Evolutionary conservation across 1,139 yeast species (phyloP), one percentile per base, ranked within the genome.

Genomic region (Debaryomyces robertsiae): DNA sequence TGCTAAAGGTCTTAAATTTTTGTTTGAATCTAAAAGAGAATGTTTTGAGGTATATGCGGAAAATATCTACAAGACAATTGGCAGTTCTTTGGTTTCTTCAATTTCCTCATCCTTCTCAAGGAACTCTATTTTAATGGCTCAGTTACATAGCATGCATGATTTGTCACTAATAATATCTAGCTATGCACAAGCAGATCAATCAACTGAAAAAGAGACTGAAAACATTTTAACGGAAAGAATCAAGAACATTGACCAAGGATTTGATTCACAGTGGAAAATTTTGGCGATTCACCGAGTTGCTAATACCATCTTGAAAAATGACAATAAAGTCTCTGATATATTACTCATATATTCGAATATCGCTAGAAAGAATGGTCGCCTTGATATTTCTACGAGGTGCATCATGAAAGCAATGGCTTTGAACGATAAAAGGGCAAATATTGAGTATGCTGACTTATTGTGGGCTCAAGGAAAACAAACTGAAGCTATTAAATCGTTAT

Each of bases 401-500:
- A 79, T 89, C 22, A 80, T 91, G 60, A 77, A 79, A 42, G 93
- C 95, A 0, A 70, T 82, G 61, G 70, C 74, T 3, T 56, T 75
- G 11, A 57, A 65, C 30, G 68, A 73, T 28, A 69, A 70, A 24
- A 69, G 73, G 17, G 89, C 94, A 1, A 83, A 81, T 45, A 69
- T 85, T 30, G 96, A 90, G 57, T 86, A 87, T 59, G 88, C 98
- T 0, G 82, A 87, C 44, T 71, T 94, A 6, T 62, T 90, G 37
- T 93, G 98, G 98, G 84, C 82, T 1, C 90, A 88, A 57, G 96
- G 95, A 1, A 94, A 89, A 47, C 90, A 82, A 47, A 79, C 93
- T 14, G 84, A 90, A 51, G 98, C 98, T 0, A 74, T 93, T 30
- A 81, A 84, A 40, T 73, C 81, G 7, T 67, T 91, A 36, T 60